Conservation (phyloP, 805 yeast species). For the Barnettozyma populi region DNA sequence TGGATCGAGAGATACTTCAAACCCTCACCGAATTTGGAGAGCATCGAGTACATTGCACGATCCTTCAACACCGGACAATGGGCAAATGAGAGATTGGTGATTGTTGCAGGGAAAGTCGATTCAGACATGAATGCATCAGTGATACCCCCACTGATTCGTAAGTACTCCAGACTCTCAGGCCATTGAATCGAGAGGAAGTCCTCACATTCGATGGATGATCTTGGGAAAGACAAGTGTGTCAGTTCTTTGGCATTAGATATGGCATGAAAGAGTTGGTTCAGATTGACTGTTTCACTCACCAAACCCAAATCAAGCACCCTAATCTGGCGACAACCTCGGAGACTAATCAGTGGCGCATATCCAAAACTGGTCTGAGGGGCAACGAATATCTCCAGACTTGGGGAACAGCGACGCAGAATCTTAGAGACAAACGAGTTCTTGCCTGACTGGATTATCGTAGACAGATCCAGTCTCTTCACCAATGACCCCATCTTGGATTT, state of each 20-base stretch:
- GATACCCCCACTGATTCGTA: constrained; percentile 85
- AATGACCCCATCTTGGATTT: constrained; percentile 47
- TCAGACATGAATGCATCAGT: constrained; percentile 70
- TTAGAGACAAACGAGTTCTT: constrained; percentile 87
- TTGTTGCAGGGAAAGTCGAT: constrained; percentile 67
- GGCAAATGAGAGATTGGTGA: constrained; percentile 69
- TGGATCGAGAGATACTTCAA: constrained; percentile 59
- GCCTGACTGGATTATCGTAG: constrained; percentile 82
- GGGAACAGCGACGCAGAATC: constrained; percentile 69
- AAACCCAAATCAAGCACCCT: constrained; percentile 69
- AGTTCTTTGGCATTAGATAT: constrained; percentile 56
- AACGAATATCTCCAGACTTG: constrained; percentile 57
- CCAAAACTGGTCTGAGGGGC: constrained; percentile 98
- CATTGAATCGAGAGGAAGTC: constrained; percentile 52
- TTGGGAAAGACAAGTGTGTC: constrained; percentile 78
- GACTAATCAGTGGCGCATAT: constrained; percentile 76
- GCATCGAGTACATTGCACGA: constrained; percentile 54
- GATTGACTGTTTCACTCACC: constrained; percentile 86
- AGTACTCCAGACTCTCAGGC: constrained; percentile 72
- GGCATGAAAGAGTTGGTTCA: constrained; percentile 72
- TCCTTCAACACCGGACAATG: constrained; percentile 81
- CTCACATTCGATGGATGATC: constrained; percentile 75
- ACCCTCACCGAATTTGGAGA: constrained; percentile 60
- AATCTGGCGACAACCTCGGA: constrained; percentile 63
- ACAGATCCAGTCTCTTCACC: constrained; percentile 65